phyloP scores from a whole-genome alignment of 2,329 filamentous ascomycete genomes.

The Arthrobotrys pseudoclavata region DNA sequence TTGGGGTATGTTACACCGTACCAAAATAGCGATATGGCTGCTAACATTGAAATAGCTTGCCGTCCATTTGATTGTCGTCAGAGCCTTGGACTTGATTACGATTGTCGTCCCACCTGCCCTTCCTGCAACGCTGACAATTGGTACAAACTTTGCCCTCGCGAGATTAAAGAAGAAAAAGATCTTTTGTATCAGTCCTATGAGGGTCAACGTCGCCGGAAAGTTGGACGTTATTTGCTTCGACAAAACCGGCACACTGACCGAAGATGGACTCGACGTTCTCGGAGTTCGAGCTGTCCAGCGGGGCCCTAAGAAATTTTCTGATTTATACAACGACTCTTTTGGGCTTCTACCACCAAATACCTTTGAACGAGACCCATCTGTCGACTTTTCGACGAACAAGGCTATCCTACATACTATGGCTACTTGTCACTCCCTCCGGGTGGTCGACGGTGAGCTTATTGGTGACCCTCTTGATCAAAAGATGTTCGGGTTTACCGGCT shows the following conservation, averaged over 20 bases:
- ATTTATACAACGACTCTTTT: conserved; percentile 77
- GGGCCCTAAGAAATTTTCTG: conserved; percentile 75
- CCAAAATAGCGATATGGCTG: neutral
- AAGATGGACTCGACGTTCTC: conserved; percentile 93
- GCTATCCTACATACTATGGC: conserved; percentile 94
- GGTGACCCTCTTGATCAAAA: conserved; percentile 96
- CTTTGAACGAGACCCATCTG: conserved; percentile 73
- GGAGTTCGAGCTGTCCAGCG: conserved; percentile 83
- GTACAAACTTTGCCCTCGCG: conserved; percentile 91
- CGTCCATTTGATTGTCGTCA: conserved; percentile 91
- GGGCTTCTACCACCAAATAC: conserved; percentile 64
- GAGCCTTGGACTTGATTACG: conserved; percentile 93
- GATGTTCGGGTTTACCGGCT: conserved; percentile 97
- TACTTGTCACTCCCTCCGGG: conserved; percentile 91
- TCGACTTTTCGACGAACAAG: conserved; percentile 73
- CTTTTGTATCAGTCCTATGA: conserved; percentile 90
- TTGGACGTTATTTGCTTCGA: conserved; percentile 97
- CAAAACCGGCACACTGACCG: conserved; percentile 97
- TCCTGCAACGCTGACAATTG: conserved; percentile 94
- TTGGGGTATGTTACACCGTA: conserved; percentile 70
- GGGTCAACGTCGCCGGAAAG: conserved; percentile 96
- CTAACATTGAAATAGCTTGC: conserved; percentile 71
- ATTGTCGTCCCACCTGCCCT: conserved; percentile 96
- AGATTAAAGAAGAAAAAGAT: conserved; percentile 90
- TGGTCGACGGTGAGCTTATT: conserved; percentile 87